Conservation (phyloP, 1,139 yeast genomes). For the Kodamaea arcana region DNA sequence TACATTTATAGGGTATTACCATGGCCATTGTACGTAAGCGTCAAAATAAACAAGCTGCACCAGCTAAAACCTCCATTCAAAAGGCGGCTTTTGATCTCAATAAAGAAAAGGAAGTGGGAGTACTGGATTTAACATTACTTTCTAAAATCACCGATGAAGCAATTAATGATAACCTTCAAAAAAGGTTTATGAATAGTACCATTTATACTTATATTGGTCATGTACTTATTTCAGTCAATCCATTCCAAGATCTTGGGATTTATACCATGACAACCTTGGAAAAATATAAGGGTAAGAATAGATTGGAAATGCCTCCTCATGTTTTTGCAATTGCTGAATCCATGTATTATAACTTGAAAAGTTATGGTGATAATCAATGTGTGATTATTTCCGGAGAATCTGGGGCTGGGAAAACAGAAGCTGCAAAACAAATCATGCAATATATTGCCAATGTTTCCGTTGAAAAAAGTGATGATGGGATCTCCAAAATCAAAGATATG, state of each 20-base stretch:
- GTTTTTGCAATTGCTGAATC: slow-evolving; percentile 97
- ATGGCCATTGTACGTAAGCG: slow-evolving; percentile 82
- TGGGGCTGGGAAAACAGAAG: slow-evolving; percentile 99
- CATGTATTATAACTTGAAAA: slow-evolving; percentile 93
- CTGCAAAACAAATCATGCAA: slow-evolving; percentile 98
- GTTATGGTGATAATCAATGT: slow-evolving; percentile 93
- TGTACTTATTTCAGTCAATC: slow-evolving; percentile 91
- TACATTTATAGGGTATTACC: no score
- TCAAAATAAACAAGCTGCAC: slow-evolving; percentile 49
- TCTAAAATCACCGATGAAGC: slow-evolving; percentile 89
- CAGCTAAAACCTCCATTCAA: slow-evolving; percentile 63
- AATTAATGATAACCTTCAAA: slow-evolving; percentile 86
- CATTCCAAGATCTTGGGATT: slow-evolving; percentile 93
- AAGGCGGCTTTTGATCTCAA: slow-evolving; percentile 89
- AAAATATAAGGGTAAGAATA: slow-evolving; percentile 83
- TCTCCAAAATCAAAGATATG: slow-evolving; percentile 90
- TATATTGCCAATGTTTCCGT: slow-evolving; percentile 83
- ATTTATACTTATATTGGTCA: slow-evolving; percentile 89
- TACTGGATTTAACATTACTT: slow-evolving; percentile 85
- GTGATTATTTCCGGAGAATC: slow-evolving; percentile 98
- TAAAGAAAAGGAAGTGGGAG: slow-evolving; percentile 96
- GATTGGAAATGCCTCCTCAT: slow-evolving; percentile 98
- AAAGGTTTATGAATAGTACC: slow-evolving; percentile 82
- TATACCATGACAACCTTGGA: slow-evolving; percentile 76
- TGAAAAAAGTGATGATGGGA: slow-evolving; percentile 34